phyloP scores from a whole-genome alignment of 2,329 filamentous ascomycete genomes.

The Aureobasidium zeae region DNA sequence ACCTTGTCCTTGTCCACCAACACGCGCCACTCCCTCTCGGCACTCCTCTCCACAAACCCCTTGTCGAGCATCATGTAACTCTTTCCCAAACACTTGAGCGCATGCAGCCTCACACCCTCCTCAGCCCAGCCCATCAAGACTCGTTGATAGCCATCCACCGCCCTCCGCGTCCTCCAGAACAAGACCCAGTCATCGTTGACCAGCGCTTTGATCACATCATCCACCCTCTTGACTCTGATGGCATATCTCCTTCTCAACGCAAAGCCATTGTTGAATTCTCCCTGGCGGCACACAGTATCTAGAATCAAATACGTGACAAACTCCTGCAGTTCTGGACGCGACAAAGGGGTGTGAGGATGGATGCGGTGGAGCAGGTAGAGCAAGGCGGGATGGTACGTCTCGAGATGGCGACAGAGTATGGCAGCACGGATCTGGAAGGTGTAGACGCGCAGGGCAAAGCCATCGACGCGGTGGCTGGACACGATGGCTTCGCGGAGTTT shows the following conservation, averaged over 20 bases:
- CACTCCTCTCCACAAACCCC: conserved; percentile 57
- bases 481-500: conserved; percentile 88
- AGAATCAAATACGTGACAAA: conserved; percentile 73
- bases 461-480: conserved; percentile 63
- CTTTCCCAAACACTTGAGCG: conserved; percentile 77
- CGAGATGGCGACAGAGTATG: conserved; percentile 70
- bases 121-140: conserved; percentile 76
- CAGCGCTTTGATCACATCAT: conserved; percentile 58
- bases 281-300: conserved; percentile 77
- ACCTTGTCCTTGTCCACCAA: conserved; percentile 61
- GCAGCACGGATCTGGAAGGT: conserved; percentile 82
- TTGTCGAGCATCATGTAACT: conserved; percentile 68
- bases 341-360: conserved; percentile 57
- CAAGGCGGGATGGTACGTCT: conserved; percentile 84
- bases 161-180: conserved; percentile 62
- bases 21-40: conserved; percentile 62
- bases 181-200: conserved; percentile 73
- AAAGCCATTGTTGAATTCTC: conserved; percentile 65
- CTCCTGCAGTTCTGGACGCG: conserved; percentile 64
- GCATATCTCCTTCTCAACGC: conserved; percentile 51
- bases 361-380: conserved; percentile 66
- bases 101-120: conserved; percentile 61
- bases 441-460: conserved; percentile 81
- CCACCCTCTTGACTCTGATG: conserved; percentile 54
- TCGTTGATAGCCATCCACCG: conserved; percentile 71